Conservation (phyloP, 177 flowering plant genomes). For the Vitis hybrid region DNA sequence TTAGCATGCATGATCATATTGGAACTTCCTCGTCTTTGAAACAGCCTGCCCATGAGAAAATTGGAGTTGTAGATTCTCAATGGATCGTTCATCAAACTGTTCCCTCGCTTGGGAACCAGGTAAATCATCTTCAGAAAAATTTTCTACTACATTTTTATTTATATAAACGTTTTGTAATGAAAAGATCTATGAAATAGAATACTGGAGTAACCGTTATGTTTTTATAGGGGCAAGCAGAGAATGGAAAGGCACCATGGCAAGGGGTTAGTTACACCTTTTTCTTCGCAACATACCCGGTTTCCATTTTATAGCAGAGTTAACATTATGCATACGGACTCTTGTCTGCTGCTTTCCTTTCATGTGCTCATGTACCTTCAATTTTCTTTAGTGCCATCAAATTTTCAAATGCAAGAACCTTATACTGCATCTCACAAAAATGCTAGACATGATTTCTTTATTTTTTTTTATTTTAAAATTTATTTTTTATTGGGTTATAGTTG, state of each 20-base stretch:
- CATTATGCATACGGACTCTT: too few relatives aligned
- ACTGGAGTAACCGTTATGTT: background rate
- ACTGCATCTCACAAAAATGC: background rate
- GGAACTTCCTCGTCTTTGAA: constrained; percentile 1
- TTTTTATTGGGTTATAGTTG: too few relatives aligned
- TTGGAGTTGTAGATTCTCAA: constrained; percentile 88
- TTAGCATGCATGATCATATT: too few relatives aligned
- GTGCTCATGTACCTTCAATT: background rate
- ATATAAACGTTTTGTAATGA: background rate
- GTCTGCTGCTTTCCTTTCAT: too few relatives aligned
- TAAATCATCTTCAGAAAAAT: constrained; percentile 15
- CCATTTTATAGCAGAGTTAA: too few relatives aligned
- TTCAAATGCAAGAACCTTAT: background rate
- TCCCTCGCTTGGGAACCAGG: constrained; percentile 87
- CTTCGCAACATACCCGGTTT: too few relatives aligned
- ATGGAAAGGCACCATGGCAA: constrained; percentile 65
- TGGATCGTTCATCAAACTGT: constrained; percentile 82
- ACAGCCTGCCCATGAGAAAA: constrained; percentile 87
- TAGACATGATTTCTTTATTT: background rate
- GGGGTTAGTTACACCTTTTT: constrained; percentile 39
- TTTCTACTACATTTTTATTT: background rate
- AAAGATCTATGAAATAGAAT: too few relatives aligned
- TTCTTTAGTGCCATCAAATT: background rate
- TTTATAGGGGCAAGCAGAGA: constrained; percentile 43
- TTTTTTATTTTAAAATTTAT: background rate